phyloP scores from a whole-genome alignment of 2,329 filamentous ascomycete species.

The Blastomyces silverae region DNA sequence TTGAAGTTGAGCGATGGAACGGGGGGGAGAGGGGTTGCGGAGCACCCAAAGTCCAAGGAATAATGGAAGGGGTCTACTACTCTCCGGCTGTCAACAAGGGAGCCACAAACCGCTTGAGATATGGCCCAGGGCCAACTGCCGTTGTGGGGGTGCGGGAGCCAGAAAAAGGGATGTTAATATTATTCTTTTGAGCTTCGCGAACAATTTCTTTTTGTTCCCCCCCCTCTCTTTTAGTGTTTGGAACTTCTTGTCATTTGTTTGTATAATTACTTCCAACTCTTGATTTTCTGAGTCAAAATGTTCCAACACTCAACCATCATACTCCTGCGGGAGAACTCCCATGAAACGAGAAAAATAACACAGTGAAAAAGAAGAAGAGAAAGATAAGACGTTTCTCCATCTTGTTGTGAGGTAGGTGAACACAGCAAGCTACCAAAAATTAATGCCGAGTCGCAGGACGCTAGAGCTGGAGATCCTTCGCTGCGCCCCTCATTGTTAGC shows the following conservation, averaged over 20 bases:
- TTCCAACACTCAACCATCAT: too few relatives aligned
- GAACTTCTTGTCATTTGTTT: not conserved
- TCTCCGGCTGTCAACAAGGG: not conserved
- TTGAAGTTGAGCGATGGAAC: not conserved
- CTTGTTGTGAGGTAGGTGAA: too few relatives aligned
- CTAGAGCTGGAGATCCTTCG: not conserved
- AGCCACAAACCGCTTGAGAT: too few relatives aligned
- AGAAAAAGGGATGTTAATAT: too few relatives aligned
- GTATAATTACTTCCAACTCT: not conserved
- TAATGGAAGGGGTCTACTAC: not conserved
- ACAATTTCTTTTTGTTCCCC: not conserved
- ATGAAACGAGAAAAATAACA: not conserved
- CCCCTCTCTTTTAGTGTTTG: not conserved
- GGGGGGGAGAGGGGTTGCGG: not conserved
- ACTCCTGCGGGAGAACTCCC: not conserved
- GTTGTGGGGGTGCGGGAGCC: not conserved
- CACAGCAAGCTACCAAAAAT: not conserved
- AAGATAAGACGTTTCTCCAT: too few relatives aligned
- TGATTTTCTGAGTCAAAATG: too few relatives aligned
- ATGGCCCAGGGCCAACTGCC: not conserved
- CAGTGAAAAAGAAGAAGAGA: not conserved
- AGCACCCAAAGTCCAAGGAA: not conserved
- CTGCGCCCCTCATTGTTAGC: not conserved
- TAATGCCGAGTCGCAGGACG: not conserved
- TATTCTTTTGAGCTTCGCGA: slow-evolving; percentile 1